phyloP scores from a whole-genome alignment of 1,284 basidiomycete species.

The Naganishia sp. region DNA sequence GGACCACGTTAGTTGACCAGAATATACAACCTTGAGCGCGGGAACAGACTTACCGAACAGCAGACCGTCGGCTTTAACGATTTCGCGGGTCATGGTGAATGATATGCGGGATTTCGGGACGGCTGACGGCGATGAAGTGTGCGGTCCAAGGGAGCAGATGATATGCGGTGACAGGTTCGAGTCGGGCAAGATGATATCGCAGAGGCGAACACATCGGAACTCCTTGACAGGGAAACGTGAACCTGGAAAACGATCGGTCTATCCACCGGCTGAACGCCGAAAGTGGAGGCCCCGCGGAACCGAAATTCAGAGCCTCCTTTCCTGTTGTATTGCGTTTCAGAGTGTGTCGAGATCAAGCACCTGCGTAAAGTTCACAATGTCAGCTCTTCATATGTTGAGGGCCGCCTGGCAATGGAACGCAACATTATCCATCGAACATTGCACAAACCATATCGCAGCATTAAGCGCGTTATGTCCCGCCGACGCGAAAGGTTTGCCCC shows the following conservation, averaged over 20 bases:
- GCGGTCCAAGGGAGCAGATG: background rate
- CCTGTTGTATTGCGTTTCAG: too few relatives aligned
- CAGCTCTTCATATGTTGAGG: too few relatives aligned
- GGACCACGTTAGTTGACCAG: background rate
- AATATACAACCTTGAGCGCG: background rate
- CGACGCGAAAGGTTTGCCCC: too few relatives aligned
- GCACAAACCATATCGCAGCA: too few relatives aligned
- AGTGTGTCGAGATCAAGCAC: too few relatives aligned
- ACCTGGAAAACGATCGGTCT: background rate
- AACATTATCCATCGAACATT: too few relatives aligned
- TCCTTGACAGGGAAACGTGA: background rate
- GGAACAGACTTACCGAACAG: conserved; percentile 24
- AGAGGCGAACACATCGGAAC: background rate
- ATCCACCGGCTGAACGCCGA: conserved; percentile 6
- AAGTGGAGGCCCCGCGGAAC: conserved; percentile 8
- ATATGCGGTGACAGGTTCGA: background rate
- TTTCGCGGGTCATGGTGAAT: conserved; percentile 23
- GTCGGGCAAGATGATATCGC: background rate
- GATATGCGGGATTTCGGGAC: background rate
- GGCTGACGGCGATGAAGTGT: background rate
- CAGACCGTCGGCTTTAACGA: conserved; percentile 25
- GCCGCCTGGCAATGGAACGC: too few relatives aligned
- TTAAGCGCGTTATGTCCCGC: too few relatives aligned
- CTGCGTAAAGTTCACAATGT: too few relatives aligned
- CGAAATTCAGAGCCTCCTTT: background rate